These are phyloP conservation scores for Phytophthora ohioensis DNA, from an alignment of 352 stramenopile genomes.

Conservation along the genomic window DNA sequence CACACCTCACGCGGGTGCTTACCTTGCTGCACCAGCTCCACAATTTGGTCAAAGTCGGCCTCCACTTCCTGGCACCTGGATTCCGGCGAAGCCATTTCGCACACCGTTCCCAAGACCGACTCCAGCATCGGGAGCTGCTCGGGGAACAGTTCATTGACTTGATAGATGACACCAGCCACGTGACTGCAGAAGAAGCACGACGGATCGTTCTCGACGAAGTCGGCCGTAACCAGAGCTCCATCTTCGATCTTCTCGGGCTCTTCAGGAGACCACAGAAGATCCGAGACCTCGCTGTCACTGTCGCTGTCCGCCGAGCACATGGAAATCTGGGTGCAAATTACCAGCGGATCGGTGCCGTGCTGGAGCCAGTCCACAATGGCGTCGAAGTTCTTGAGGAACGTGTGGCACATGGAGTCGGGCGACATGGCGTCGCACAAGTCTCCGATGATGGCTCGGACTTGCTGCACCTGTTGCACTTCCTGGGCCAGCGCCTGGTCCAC, in stretches of 20 bases:
- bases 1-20: conserved; percentile 61
- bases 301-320: conserved; percentile 64
- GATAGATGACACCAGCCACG: conserved; percentile 48
- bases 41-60: conserved; percentile 68
- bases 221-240: conserved; percentile 9
- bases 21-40: conserved; percentile 59
- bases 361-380: conserved; percentile 83
- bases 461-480: conserved; percentile 66
- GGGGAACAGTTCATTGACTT: conserved; percentile 49
- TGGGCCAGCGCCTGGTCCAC: conserved; percentile 64
- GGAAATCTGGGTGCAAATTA: conserved; percentile 62
- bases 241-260: conserved; percentile 18
- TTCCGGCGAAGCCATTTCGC: conserved; percentile 46
- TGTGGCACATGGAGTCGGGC: conserved; percentile 80
- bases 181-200: conserved; percentile 63
- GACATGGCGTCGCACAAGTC: conserved; percentile 80
- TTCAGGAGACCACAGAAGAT: conserved; percentile 6
- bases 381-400: conserved; percentile 79
- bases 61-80: conserved; percentile 60
- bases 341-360: conserved; percentile 65
- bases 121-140: conserved; percentile 55
- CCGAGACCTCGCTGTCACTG: conserved; percentile 16
- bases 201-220: conserved; percentile 18
- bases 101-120: conserved; percentile 50
- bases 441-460: conserved; percentile 77